Evolutionary conservation across 2,329 filamentous ascomycete species (phyloP).

Genomic region (Knoxdaviesia proteae): DNA sequence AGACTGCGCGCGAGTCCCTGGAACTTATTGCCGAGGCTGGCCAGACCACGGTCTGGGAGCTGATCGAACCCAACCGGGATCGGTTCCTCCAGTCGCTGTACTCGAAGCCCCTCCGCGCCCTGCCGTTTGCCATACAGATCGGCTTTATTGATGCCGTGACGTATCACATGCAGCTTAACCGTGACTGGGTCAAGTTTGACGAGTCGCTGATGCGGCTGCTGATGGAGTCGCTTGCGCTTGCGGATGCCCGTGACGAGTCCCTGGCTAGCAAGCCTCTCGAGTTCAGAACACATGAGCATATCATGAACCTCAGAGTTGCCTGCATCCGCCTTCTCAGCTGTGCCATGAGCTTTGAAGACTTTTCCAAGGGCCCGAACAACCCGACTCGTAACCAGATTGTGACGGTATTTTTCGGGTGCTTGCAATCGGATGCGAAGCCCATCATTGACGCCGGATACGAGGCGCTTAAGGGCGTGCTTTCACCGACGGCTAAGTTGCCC

Average conservation of each 20-base stretch:
- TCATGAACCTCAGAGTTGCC: constrained; percentile 75
- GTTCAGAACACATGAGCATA: constrained; percentile 86
- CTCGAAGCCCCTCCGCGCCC: constrained; percentile 75
- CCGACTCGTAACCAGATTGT: constrained; percentile 54
- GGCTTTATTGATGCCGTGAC: constrained; percentile 96
- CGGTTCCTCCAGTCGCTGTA: constrained; percentile 80
- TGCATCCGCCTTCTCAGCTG: constrained; percentile 86
- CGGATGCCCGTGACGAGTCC: constrained; percentile 85
- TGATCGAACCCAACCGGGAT: constrained; percentile 79
- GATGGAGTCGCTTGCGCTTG: constrained; percentile 81
- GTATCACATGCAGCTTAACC: constrained; percentile 77
- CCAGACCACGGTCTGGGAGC: constrained; percentile 61
- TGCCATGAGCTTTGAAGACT: constrained; percentile 84
- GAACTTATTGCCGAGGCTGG: constrained; percentile 63
- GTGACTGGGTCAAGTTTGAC: constrained; percentile 78
- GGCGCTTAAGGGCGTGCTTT: constrained; percentile 69
- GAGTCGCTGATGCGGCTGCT: constrained; percentile 77
- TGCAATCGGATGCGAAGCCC: constrained; percentile 81
- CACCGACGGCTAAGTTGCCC: constrained; percentile 74
- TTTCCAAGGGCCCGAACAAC: constrained; percentile 50
- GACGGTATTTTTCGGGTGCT: constrained; percentile 89
- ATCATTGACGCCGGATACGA: constrained; percentile 89
- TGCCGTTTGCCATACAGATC: constrained; percentile 90
- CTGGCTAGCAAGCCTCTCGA: constrained; percentile 84
- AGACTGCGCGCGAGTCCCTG: constrained; percentile 65